Conservation (phyloP, 2,329 filamentous ascomycete genomes). For the Aureobasidium sp. region DNA sequence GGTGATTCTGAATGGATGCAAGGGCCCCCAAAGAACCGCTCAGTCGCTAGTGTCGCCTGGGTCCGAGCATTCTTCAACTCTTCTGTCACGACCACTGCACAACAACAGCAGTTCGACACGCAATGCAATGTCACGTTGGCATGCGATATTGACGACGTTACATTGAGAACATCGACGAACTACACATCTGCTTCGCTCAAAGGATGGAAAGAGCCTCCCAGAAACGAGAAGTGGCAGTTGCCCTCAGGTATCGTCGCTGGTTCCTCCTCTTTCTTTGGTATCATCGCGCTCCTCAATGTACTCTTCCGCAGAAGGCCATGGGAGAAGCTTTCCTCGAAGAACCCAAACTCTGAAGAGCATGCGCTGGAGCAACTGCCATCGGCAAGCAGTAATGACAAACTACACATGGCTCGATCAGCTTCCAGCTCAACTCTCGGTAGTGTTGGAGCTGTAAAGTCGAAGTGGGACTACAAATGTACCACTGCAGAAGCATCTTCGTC, state of each 20-base stretch:
- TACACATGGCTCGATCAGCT: background rate
- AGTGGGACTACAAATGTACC: background rate
- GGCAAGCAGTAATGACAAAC: background rate
- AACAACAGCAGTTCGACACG: background rate
- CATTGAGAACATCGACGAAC: background rate
- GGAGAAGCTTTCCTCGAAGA: background rate
- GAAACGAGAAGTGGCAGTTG: background rate
- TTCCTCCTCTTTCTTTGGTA: background rate
- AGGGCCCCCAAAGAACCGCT: constrained; percentile 33
- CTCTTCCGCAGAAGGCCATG: constrained; percentile 1
- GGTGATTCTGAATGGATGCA: constrained; percentile 37
- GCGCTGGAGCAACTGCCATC: background rate
- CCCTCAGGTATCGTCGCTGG: background rate
- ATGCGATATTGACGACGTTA: background rate
- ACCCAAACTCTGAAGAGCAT: background rate
- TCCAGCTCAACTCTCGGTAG: background rate
- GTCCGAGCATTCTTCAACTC: constrained; percentile 43
- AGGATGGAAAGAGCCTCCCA: background rate
- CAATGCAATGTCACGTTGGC: background rate
- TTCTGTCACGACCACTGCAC: constrained; percentile 27
- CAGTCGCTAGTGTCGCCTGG: constrained; percentile 37
- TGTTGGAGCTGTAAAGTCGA: background rate
- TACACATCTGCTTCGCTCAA: background rate
- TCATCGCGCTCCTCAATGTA: background rate
- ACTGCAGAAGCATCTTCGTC: background rate